A percentile compares a stretch with the other conserved stretches of the same genome.
These are phyloP conservation scores for Chiua virens DNA, from an alignment of 768 basidiomycete species.

Conservation along the genomic window DNA sequence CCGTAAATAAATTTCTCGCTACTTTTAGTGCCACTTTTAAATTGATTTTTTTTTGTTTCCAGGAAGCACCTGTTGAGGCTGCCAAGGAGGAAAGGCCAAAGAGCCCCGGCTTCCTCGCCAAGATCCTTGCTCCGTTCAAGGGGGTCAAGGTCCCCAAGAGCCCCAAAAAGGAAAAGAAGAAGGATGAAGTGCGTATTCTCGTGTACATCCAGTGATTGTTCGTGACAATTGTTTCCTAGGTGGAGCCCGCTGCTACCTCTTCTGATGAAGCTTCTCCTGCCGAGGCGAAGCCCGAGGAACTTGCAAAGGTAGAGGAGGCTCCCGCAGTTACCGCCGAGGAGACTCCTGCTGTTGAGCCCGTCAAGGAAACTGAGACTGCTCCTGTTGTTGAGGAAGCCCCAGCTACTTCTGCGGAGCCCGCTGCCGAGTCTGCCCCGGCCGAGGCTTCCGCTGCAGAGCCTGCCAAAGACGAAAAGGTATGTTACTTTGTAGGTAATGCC, in stretches of 20 bases:
- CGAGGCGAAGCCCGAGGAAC: conserved; percentile 31
- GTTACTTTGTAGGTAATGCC: not conserved
- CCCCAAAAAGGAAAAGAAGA: conserved; percentile 82
- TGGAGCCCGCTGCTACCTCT: conserved; percentile 33
- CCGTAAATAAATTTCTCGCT: conserved; percentile 30
- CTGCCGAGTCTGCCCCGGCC: conserved; percentile 30
- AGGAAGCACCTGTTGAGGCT: conserved; percentile 46
- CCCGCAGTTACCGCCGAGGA: conserved; percentile 25
- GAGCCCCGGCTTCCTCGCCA: conserved; percentile 75
- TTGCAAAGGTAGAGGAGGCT: conserved; percentile 45
- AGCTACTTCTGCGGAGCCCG: conserved; percentile 27
- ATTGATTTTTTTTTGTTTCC: not conserved
- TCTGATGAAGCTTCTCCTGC: conserved; percentile 34
- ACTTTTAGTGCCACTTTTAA: conserved; percentile 33
- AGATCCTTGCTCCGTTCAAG: conserved; percentile 81
- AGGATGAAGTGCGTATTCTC: conserved; percentile 55
- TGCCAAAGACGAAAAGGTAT: conserved; percentile 64
- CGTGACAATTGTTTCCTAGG: conserved; percentile 14
- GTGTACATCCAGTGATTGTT: not conserved
- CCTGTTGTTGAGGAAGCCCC: conserved; percentile 21
- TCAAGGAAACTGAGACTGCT: conserved; percentile 63
- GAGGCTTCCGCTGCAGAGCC: conserved; percentile 38
- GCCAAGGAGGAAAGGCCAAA: conserved; percentile 77
- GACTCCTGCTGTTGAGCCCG: conserved; percentile 48
- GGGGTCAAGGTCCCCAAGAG: conserved; percentile 64